phyloP scores from a whole-genome alignment of 2,329 filamentous ascomycete species.

The Fusarium udum region DNA sequence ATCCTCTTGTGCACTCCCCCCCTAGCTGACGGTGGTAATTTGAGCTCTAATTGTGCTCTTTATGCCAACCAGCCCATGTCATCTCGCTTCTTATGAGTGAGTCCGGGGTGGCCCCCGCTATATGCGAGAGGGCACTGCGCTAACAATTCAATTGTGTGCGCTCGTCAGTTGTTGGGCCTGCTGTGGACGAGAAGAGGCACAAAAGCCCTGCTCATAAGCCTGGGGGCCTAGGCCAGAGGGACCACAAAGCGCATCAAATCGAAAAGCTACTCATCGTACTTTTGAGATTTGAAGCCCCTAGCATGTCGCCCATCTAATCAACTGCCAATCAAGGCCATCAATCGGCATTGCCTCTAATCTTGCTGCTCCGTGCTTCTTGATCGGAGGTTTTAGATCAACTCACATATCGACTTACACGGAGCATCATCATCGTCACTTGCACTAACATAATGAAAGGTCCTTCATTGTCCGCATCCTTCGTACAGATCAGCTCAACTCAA shows the following conservation, averaged over 20 bases:
- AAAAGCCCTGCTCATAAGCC: constrained; percentile 25
- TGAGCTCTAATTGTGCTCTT: constrained; percentile 43
- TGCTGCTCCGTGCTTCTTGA: constrained; percentile 39
- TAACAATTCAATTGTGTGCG: constrained; percentile 22
- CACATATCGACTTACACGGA: constrained; percentile 35
- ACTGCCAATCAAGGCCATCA: constrained; percentile 36
- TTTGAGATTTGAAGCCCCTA: constrained; percentile 21
- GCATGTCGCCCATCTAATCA: constrained; percentile 5
- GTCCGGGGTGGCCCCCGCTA: constrained; percentile 41
- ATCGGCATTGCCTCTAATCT: constrained; percentile 31
- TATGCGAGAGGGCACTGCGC: constrained; percentile 28
- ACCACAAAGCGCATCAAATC: constrained; percentile 32
- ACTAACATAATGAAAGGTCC: constrained; percentile 2
- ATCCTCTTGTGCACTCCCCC: constrained; percentile 35
- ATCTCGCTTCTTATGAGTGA: constrained; percentile 47
- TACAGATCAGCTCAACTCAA: constrained; percentile 9
- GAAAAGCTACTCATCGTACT: constrained; percentile 32
- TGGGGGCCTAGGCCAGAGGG: background rate
- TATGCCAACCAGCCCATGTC: constrained; percentile 42
- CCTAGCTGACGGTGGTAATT: constrained; percentile 44
- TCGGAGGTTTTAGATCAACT: constrained; percentile 16
- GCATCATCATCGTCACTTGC: constrained; percentile 5
- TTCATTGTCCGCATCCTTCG: background rate
- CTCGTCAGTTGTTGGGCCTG: constrained; percentile 16
- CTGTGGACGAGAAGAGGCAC: constrained; percentile 10